Conservation (phyloP, 306 rosid species). For the Delonix regia region DNA sequence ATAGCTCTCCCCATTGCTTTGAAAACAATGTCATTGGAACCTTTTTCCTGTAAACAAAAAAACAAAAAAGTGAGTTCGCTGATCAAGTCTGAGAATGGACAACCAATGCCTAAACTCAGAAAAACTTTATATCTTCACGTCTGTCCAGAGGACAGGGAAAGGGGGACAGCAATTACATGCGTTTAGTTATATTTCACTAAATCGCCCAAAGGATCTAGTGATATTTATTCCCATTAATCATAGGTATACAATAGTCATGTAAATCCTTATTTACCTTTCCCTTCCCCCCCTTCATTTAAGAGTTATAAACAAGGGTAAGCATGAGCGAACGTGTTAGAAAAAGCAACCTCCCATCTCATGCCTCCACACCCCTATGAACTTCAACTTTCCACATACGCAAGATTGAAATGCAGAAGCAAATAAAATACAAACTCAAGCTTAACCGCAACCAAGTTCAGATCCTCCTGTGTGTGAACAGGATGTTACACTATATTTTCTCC, state of each 20-base stretch:
- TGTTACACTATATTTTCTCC: not conserved
- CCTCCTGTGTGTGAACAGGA: too few species aligned
- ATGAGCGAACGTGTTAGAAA: not conserved
- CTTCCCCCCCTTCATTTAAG: not conserved
- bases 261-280: not conserved
- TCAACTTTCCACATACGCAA: not conserved
- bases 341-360: conserved; percentile 4
- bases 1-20: conserved; percentile 97
- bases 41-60: conserved; percentile 55
- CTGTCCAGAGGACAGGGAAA: too few species aligned
- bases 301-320: not conserved
- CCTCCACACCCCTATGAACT: not conserved
- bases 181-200: not conserved
- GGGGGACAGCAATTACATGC: not conserved
- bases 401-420: not conserved
- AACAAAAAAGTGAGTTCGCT: not conserved
- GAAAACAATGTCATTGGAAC: conserved; percentile 78
- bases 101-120: not conserved
- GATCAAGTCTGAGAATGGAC: not conserved
- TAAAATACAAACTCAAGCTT: not conserved
- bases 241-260: not conserved
- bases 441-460: not conserved
- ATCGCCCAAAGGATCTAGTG: not conserved
- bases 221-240: too few species aligned
- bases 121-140: not conserved